Base-by-base conservation (phyloP, 306 rosid genomes). In the Corylus avellana region DNA sequence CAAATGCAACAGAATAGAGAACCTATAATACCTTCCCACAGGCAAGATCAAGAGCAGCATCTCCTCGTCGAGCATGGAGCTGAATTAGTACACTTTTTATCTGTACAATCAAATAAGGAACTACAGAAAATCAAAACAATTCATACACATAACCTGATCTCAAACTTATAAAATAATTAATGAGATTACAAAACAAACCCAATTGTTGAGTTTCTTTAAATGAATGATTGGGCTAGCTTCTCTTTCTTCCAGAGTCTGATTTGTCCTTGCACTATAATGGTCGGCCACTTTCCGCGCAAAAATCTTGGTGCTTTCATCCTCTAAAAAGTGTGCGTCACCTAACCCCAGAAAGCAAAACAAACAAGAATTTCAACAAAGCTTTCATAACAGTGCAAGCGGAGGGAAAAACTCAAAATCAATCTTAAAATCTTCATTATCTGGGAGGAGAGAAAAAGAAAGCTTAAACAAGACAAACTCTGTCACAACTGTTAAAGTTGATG, bases 21-120 rank as follows among this genome's bases (percentile, higher is more conserved):
- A 61, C 42, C 55, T 37, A 48, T 63, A 77, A 72, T 82, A 95
- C 99, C 99, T 95, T 95, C 87, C 99, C 99, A 79, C 99, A 95
- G 72, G 97, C 99, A 37, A 95, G 94, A 84, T 95, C 99, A 77
- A 93, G 93, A 64, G 93, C 98, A 29, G 98, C 97, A 78, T 93
- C 99, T 51, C 98, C 97, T 63, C 86, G 78, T 8, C 92, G 86
- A 62, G 99, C 87, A 70, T 93, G 90, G 62, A 93, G 99, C 80
- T 95, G 99, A 93, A 95, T 93, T 70, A 95, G 81, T 78, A 95
- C 99, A 56, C 99, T 95, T 87, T 95, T 95, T 85, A 95, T 95
- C 99, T 95, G 94, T 77, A 79, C 75, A 69, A 80, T 10, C 47
- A 56, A 68, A 80, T 1, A 62, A 71, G 8, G 61, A 67, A 82